These are phyloP conservation scores for Corinectria fuckeliana DNA, from an alignment of 2,329 filamentous ascomycete species.

Conservation along the genomic window DNA sequence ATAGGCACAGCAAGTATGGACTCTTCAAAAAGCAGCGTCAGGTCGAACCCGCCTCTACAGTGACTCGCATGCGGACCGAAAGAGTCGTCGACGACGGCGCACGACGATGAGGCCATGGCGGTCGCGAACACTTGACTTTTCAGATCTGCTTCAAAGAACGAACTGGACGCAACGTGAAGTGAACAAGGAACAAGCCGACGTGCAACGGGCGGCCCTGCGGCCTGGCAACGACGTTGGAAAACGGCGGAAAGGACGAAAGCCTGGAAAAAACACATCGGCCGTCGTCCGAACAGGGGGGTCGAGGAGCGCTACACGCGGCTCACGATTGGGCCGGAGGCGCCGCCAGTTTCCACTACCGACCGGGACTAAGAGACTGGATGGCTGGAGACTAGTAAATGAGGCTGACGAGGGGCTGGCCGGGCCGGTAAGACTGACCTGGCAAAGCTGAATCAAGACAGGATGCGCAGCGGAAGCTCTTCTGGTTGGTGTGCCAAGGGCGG, in stretches of 20 bases:
- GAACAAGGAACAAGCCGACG: neutral
- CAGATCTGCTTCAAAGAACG: neutral
- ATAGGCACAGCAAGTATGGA: slow-evolving; percentile 40
- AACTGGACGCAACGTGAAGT: neutral
- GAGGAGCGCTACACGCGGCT: neutral
- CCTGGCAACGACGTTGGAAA: neutral
- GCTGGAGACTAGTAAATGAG: neutral
- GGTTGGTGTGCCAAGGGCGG: neutral
- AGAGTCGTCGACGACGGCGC: slow-evolving; percentile 20
- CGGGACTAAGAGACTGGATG: neutral
- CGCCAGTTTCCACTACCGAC: neutral
- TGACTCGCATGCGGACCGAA: slow-evolving; percentile 29
- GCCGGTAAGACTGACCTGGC: neutral
- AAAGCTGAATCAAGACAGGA: neutral
- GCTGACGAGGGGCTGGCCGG: slow-evolving; percentile 6
- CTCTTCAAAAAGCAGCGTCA: slow-evolving; percentile 54
- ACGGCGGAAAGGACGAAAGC: neutral
- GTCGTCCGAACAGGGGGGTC: neutral
- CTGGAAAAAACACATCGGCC: slow-evolving; percentile 4
- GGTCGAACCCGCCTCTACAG: slow-evolving; percentile 54
- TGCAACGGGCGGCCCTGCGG: slow-evolving; percentile 5
- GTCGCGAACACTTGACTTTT: neutral
- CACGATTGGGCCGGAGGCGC: neutral
- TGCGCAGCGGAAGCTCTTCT: neutral
- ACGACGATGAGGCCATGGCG: slow-evolving; percentile 16